A percentile compares a stretch with the other conserved stretches of the same genome.
Evolutionary conservation across 2,329 filamentous ascomycete genomes (phyloP).

Genomic region (Fusarium sambucinum): DNA sequence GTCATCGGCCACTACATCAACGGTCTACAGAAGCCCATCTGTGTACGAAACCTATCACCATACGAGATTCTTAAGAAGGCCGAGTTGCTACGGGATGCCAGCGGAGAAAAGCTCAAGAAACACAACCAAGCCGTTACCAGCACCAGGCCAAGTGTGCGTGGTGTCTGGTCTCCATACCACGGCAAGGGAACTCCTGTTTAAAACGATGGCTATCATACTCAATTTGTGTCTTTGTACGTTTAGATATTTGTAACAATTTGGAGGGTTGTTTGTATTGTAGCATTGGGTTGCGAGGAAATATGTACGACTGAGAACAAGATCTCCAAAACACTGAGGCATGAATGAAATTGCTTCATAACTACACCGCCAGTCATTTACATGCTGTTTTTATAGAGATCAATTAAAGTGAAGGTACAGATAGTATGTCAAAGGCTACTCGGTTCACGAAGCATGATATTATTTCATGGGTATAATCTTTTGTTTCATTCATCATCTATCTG

Average conservation of each 20-base stretch:
- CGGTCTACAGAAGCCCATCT: constrained; percentile 84
- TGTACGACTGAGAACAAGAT: constrained; percentile 46
- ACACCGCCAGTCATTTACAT: not conserved
- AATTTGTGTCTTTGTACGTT: constrained; percentile 42
- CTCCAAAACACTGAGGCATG: constrained; percentile 34
- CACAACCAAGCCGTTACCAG: constrained; percentile 74
- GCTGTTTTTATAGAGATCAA: not conserved
- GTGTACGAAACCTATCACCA: constrained; percentile 86
- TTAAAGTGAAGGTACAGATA: not conserved
- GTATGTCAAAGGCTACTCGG: no score
- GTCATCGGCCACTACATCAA: constrained; percentile 94
- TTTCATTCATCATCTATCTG: constrained; percentile 44
- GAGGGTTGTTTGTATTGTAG: constrained; percentile 36
- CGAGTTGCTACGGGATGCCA: constrained; percentile 77
- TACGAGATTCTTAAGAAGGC: constrained; percentile 86
- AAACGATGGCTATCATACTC: constrained; percentile 24
- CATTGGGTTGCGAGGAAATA: constrained; percentile 49
- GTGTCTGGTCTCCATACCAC: constrained; percentile 78
- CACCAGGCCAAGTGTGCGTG: constrained; percentile 74
- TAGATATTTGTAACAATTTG: constrained; percentile 46
- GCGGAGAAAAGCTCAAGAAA: constrained; percentile 77
- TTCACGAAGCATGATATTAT: not conserved
- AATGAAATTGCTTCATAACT: constrained; percentile 31
- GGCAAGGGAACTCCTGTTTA: constrained; percentile 68
- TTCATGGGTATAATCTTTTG: constrained; percentile 44